phyloP scores from a whole-genome alignment of 352 stramenopile species.

The Globisporangium mamillatum region DNA sequence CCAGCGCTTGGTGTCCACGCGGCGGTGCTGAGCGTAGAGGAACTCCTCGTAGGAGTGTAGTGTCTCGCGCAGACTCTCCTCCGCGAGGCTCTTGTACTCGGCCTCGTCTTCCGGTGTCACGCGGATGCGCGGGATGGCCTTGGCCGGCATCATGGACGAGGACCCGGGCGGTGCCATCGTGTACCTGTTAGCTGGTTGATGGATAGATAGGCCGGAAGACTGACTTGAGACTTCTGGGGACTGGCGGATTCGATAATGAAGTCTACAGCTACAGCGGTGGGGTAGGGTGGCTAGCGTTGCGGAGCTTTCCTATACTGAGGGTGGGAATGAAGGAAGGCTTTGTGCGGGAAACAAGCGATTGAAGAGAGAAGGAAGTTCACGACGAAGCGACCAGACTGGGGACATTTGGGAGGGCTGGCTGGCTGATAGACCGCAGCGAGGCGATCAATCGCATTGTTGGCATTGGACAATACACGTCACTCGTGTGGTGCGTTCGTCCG shows the following conservation, averaged over 20 bases:
- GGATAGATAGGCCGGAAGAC: neutral
- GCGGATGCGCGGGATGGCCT: slow-evolving; percentile 22
- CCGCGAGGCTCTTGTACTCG: slow-evolving; percentile 26
- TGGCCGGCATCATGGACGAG: slow-evolving; percentile 1
- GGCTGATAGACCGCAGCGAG: neutral
- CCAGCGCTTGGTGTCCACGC: slow-evolving; percentile 39
- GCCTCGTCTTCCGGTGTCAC: slow-evolving; percentile 31
- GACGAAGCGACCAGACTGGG: neutral
- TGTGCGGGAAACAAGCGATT: neutral
- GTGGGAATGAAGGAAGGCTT: neutral
- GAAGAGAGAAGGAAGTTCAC: neutral
- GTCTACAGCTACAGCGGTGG: neutral
- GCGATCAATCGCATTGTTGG: neutral
- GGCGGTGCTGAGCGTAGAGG: slow-evolving; percentile 18
- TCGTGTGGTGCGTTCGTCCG: neutral
- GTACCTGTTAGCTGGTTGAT: neutral
- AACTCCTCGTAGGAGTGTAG: slow-evolving; percentile 42
- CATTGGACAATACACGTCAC: neutral
- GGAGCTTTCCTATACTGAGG: neutral
- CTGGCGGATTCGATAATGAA: neutral
- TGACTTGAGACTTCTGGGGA: neutral
- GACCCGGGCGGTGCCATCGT: neutral
- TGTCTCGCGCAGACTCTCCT: slow-evolving; percentile 27
- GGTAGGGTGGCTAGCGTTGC: neutral
- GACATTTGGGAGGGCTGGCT: neutral